Conservation (phyloP, 768 basidiomycete genomes). For the Calocybe indica region DNA sequence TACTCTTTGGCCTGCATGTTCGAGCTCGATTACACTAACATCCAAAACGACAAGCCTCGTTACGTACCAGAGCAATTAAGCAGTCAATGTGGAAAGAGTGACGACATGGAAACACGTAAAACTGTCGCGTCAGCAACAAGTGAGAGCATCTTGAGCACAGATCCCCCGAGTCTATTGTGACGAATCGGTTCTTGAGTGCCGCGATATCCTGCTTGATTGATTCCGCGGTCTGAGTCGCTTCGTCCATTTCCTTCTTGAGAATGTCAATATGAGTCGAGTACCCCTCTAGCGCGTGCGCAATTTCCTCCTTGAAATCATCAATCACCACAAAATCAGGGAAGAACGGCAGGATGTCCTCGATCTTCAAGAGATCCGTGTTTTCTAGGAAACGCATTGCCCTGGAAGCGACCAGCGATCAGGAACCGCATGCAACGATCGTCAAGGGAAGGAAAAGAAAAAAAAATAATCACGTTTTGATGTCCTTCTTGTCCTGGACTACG, state of each 20-base stretch:
- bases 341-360: slow-evolving; percentile 98
- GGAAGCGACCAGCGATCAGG: neutral
- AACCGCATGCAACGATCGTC: neutral
- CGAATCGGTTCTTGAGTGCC: slow-evolving; percentile 80
- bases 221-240: slow-evolving; percentile 87
- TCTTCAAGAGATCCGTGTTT: slow-evolving; percentile 90
- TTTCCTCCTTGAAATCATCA: slow-evolving; percentile 99
- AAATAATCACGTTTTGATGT: slow-evolving; percentile 87
- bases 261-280: slow-evolving; percentile 89
- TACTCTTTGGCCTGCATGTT: slow-evolving; percentile 80
- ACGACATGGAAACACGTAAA: slow-evolving; percentile 98
- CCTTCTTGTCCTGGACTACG: slow-evolving; percentile 96
- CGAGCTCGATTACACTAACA: slow-evolving; percentile 8
- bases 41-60: neutral
- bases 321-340: slow-evolving; percentile 99
- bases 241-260: slow-evolving; percentile 93
- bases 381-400: slow-evolving; percentile 98
- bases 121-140: slow-evolving; percentile 79
- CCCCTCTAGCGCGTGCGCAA: slow-evolving; percentile 90
- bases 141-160: slow-evolving; percentile 78
- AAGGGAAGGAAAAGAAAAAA: slow-evolving; percentile 1
- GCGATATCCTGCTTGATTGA: slow-evolving; percentile 90
- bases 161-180: slow-evolving; percentile 86
- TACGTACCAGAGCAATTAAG: slow-evolving; percentile 83
- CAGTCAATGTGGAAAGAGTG: slow-evolving; percentile 98